phyloP scores from a whole-genome alignment of 2,329 filamentous ascomycete species.

The Aotearoamyces nothofagi region DNA sequence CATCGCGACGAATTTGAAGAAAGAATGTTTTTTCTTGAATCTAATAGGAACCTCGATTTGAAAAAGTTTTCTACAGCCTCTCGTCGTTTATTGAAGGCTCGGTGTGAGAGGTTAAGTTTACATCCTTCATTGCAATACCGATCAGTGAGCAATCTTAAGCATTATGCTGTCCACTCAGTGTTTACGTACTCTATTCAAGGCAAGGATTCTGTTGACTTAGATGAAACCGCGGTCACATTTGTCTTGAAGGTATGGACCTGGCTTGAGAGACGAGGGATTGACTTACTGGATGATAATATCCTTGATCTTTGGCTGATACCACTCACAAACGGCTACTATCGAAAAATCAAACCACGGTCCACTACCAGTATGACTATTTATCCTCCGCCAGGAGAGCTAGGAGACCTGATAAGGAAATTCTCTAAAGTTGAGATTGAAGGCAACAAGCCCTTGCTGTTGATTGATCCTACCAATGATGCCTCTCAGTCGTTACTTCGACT shows the following conservation, averaged over 20 bases:
- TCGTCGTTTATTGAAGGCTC: slow-evolving; percentile 1
- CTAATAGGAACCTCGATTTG: no score
- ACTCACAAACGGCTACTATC: slow-evolving; percentile 9
- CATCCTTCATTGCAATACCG: slow-evolving; percentile 10
- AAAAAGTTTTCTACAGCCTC: slow-evolving; percentile 1
- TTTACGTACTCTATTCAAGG: slow-evolving; percentile 5
- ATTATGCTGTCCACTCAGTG: slow-evolving; percentile 6
- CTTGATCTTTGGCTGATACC: slow-evolving; percentile 16
- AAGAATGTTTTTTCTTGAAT: no score
- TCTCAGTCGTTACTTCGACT: no score
- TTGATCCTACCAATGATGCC: no score
- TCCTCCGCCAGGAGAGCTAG: slow-evolving; percentile 4
- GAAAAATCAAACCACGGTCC: slow-evolving; percentile 7
- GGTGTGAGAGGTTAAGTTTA: slow-evolving; percentile 3
- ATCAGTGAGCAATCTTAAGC: slow-evolving; percentile 4
- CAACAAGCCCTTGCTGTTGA: no score
- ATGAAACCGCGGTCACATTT: slow-evolving; percentile 3
- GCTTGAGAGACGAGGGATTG: slow-evolving; percentile 8
- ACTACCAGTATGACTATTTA: slow-evolving; percentile 4
- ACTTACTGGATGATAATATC: slow-evolving; percentile 5
- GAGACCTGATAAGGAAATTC: slow-evolving; percentile 8
- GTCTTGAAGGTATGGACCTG: slow-evolving; percentile 7
- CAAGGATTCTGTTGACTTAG: slow-evolving; percentile 6
- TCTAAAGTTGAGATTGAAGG: no score
- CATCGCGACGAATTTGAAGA: no score